Evolutionary conservation across 805 yeast species (phyloP), one percentile per base, ranked within the genome.

Genomic region (Clavispora fructus): DNA sequence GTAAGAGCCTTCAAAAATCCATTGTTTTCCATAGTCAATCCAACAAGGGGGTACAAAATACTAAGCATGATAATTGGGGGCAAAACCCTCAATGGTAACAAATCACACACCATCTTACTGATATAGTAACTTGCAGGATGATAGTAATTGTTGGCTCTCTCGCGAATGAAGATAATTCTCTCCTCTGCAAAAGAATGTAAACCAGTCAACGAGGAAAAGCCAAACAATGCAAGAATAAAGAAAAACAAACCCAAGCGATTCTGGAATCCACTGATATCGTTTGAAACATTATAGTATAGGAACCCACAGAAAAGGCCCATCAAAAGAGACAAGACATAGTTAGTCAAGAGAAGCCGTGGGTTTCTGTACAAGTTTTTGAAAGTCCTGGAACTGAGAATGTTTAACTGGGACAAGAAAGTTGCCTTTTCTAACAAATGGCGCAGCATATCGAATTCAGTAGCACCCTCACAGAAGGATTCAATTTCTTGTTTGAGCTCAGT

Each of bases 261-360:
- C 64, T 94, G 99, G 73, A 94, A 94, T 0, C 99, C 99, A 58
- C 96, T 83, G 45, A 94, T 92, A 62, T 92, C 97, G 60, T 89
- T 86, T 37, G 82, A 72, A 25, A 92, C 82, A 58, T 89, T 75
- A 67, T 83, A 92, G 64, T 94, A 94, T 35, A 94, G 71, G 42
- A 79, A 79, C 0, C 98, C 97, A 65, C 96, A 83, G 65, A 92
- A 86, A 4, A 82, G 59, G 1, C 96, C 97, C 64, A 92, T 79
- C 13, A 83, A 62, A 8, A 87, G 65, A 0, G 97, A 84, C 49
- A 92, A 71, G 1, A 85, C 69, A 59, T 92, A 92, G 58, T 94
- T 95, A 1, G 94, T 87, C 49, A 90, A 62, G 44, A 94, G 74
- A n/a, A 94, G 72, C 67, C 80, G 84, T 9, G 99, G 99, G 65